Percentiles rank a stretch among this genome's conserved stretches.
phyloP scores from a whole-genome alignment of 2,329 filamentous ascomycete species.

The Colletotrichum falcatum region DNA sequence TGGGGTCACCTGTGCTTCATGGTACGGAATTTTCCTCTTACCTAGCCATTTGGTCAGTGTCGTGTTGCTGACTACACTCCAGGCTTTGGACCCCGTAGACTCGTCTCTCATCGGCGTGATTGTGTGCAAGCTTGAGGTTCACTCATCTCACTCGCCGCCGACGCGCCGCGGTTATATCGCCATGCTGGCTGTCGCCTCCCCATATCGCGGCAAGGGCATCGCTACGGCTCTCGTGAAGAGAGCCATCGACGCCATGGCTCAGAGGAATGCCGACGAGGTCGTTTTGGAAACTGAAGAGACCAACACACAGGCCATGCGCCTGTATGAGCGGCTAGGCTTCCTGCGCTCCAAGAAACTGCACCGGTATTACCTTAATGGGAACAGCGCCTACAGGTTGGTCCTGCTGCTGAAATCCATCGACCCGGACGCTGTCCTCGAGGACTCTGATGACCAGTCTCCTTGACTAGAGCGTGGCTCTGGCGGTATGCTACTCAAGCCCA shows the following conservation, averaged over 20 bases:
- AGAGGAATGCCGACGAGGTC: slow-evolving; percentile 88
- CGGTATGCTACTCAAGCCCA: not conserved
- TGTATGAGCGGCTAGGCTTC: slow-evolving; percentile 95
- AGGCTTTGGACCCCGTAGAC: slow-evolving; percentile 72
- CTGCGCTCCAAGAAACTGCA: slow-evolving; percentile 92
- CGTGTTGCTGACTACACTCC: slow-evolving; percentile 16
- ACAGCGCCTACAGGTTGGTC: slow-evolving; percentile 90
- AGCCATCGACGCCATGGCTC: slow-evolving; percentile 92
- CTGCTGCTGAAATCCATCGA: slow-evolving; percentile 76
- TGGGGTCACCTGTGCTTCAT: slow-evolving; percentile 98
- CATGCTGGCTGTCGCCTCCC: slow-evolving; percentile 92
- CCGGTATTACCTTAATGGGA: slow-evolving; percentile 96
- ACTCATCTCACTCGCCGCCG: slow-evolving; percentile 81
- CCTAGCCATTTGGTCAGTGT: not conserved
- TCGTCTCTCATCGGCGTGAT: slow-evolving; percentile 86
- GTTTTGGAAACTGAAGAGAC: slow-evolving; percentile 96
- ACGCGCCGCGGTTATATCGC: slow-evolving; percentile 93
- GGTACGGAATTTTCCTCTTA: slow-evolving; percentile 61
- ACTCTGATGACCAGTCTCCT: slow-evolving; percentile 48
- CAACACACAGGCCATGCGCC: slow-evolving; percentile 87
- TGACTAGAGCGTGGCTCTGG: slow-evolving; percentile 8
- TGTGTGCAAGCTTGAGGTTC: slow-evolving; percentile 92
- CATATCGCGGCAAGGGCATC: slow-evolving; percentile 86
- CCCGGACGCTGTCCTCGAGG: slow-evolving; percentile 53
- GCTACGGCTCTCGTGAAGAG: slow-evolving; percentile 88